Evolutionary conservation across 2,329 filamentous ascomycete genomes (phyloP), one percentile per base, ranked within the genome.

Genomic region (Dendrostoma leiphaemia): DNA sequence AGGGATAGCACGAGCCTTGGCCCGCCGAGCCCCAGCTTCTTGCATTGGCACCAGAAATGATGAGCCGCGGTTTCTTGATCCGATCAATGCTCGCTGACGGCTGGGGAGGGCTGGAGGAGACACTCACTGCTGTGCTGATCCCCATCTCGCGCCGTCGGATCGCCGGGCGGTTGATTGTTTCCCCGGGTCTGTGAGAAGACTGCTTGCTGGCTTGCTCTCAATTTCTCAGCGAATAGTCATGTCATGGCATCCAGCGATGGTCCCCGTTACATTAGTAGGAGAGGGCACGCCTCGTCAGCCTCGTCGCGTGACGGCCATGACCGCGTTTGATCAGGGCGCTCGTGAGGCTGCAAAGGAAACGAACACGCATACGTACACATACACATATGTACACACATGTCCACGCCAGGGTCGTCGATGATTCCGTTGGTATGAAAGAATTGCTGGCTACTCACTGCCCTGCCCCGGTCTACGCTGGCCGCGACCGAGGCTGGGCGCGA

Each of bases 1-100:
- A 48, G 43, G 47, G 34, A 26, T 57, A 57, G 55, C 51, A 49
- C 47, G 43, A 47, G 17, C 41, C 41, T n/a, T 21, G 28, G 28
- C 44, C 35, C 17, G 26, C 45, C 46, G 46, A 53, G 54, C 47
- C 45, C 34, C 34, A 46, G 21, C 40, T 17, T 41, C 21, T 41
- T 28, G 21, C 46, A 31, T 32, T 13, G 40, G 13, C 13, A 28
- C 15, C 40, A 19, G n/a, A 17, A 34, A 43, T 23, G 21, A 23
- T 23, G 21, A 24, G 10, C 40, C n/a, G 26, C 5, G 13, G n/a
- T 10, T 45, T n/a, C n/a, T n/a, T n/a, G n/a, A n/a, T n/a, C n/a
- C n/a, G n/a, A 17, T 38, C 35, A 38, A 38, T 38, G n/a, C n/a
- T 19, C 35, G 17, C 35, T 38, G 12, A n/a, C 6, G 10, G 19